Evolutionary conservation across 2,329 filamentous ascomycete species (phyloP).

Genomic region (Shiraia sp.): DNA sequence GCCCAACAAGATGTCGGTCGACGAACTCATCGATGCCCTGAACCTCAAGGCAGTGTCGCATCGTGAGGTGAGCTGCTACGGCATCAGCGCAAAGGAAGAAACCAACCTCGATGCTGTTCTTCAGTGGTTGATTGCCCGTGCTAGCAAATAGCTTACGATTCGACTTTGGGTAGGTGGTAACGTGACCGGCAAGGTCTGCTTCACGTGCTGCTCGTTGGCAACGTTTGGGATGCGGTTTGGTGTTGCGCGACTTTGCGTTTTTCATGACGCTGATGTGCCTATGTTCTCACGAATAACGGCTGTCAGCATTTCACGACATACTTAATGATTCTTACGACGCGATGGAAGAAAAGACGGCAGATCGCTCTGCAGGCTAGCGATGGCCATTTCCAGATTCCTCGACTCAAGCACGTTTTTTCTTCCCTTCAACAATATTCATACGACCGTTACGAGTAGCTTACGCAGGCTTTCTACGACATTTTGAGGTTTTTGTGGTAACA

Average conservation of each 20-base stretch:
- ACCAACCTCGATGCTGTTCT: slow-evolving; percentile 97
- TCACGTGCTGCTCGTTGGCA: slow-evolving; percentile 22
- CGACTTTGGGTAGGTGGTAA: slow-evolving; percentile 18
- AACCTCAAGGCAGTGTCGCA: slow-evolving; percentile 86
- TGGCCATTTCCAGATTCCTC: slow-evolving; percentile 50
- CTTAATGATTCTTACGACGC: slow-evolving; percentile 58
- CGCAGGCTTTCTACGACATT: not conserved
- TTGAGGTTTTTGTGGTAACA: not conserved
- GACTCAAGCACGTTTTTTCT: slow-evolving; percentile 34
- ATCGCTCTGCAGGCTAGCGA: slow-evolving; percentile 52
- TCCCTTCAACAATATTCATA: slow-evolving; percentile 21
- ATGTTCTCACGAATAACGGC: slow-evolving; percentile 40
- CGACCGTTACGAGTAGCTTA: slow-evolving; percentile 17
- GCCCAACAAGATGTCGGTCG: slow-evolving; percentile 85
- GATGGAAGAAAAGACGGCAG: slow-evolving; percentile 56
- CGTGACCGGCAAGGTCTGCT: slow-evolving; percentile 25
- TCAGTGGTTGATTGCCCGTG: slow-evolving; percentile 92
- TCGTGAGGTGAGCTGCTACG: slow-evolving; percentile 97
- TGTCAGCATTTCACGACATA: slow-evolving; percentile 48
- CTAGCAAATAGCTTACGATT: slow-evolving; percentile 52
- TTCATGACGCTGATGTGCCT: slow-evolving; percentile 41
- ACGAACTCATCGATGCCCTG: slow-evolving; percentile 92
- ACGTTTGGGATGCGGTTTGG: slow-evolving; percentile 23
- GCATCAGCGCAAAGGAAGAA: slow-evolving; percentile 97
- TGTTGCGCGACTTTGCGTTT: slow-evolving; percentile 22